Base-by-base conservation (phyloP, 176 grass and related monocot genomes). In the Themeda triandra region DNA sequence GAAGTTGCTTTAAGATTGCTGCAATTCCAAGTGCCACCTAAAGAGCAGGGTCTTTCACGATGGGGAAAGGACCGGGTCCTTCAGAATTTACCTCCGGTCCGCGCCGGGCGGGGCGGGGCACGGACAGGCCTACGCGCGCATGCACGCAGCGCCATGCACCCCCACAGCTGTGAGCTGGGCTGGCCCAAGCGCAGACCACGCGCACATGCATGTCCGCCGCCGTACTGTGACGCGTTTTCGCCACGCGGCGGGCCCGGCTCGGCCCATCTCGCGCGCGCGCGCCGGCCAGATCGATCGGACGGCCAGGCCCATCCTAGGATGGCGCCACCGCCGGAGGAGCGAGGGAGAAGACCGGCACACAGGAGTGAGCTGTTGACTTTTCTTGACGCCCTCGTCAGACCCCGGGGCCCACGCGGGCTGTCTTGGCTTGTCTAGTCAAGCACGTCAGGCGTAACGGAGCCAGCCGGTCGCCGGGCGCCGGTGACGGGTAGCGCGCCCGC, bases 171-270 rank as follows among this genome's bases (percentile, higher is more conserved):
- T 36, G n/a, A 11, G 67, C 21, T 10, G 6, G 35, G 3, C 35
- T 5, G 3, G 33, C 32, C 3, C 32, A 33, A 28, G 39, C 66
- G 33, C 18, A 69, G 39, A 6, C 72, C 29, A n/a, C 49, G 30
- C 49, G 54, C 73, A 76, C 54, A 51, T 19, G 30, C 72, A 12
- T 12, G 37, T 42, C 68, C 69, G 69, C 11, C 45, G 44, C 21
- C 39, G 4, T 19, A 5, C 73, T 29, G 73, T 76, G 58, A 76
- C 74, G 49, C 72, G 72, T 29, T 75, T 75, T 75, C 72, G 72
- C 72, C 72, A 75, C 45, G 27, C 45, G 6, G 15, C 72, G 71
- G 71, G 71, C 39, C 39, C n/a, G 71, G 70, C 39, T n/a, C n/a
- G 9, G 39, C 39, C 39, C 39, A 71, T 29, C 41, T 5, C 41